Base-by-base conservation (phyloP, 2,329 filamentous ascomycete genomes). In the Penicillium sp. region DNA sequence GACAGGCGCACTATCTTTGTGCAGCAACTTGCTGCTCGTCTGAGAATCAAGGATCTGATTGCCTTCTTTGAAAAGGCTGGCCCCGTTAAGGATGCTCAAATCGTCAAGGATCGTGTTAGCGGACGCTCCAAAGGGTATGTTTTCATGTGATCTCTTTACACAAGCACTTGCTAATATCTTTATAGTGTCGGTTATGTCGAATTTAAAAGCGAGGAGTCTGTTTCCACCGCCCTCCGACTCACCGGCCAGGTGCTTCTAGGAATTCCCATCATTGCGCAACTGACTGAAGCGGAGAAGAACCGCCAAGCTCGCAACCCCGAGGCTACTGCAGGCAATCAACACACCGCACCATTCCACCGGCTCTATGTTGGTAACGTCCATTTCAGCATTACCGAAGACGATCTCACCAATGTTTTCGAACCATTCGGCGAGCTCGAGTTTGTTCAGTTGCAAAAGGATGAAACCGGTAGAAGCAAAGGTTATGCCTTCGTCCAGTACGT, bases 291-390 rank as follows among this genome's bases (percentile, higher is more conserved):
- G 74, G 95, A 99, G 78, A 99, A 99, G 83, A 99, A 99, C 74
- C 92, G 94, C 69, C 93, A 96, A 82, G 91, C 92, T 64, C 91
- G 93, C 67, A 93, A 86, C 64, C 85, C 90, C 52, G 90, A 94
- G 68, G 67, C 82, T 50, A 83, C 84, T 65, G 86, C 83, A 65
- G 81, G 79, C 58, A 86, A 91, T 67, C 87, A 89, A 59, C 93
- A 93, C 73, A 89, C 90, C 61, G 89, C 96, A 59, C 94, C 94
- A 25, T 97, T 97, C 81, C 94, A 99, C 79, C 90, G 95, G 67
- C 89, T 99, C 59, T 99, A 97, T 77, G 93, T 99, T 67, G 94
- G 94, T 77, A 99, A 99, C 75, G 97, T 99, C 68, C 94, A 99
- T 81, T 99, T 99, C 84, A 97, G 92, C 75, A 96, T 99, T 75